Conservation (phyloP, 768 basidiomycete species). For the Suillus bovinus region DNA sequence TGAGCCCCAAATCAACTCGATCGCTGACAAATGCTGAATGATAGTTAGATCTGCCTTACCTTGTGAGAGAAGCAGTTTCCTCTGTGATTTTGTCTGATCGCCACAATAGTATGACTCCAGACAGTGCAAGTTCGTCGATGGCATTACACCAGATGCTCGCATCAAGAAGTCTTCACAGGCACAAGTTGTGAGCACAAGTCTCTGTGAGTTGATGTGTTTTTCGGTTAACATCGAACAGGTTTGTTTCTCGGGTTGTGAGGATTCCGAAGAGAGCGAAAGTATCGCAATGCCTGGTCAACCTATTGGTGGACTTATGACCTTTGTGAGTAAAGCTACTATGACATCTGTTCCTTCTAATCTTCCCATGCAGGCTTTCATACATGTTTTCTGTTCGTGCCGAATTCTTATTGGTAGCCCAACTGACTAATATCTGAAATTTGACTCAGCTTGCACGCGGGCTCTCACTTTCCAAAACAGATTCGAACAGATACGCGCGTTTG, state of each 20-base stretch:
- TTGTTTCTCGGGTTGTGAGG: slow-evolving; percentile 5
- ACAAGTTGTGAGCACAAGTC: background rate
- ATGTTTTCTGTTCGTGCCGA: slow-evolving; percentile 1
- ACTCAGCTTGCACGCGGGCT: background rate
- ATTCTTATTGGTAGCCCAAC: background rate
- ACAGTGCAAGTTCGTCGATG: background rate
- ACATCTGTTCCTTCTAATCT: background rate
- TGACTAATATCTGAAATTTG: background rate
- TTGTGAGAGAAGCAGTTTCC: background rate
- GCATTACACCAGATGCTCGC: background rate
- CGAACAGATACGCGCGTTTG: background rate
- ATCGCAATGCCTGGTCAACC: background rate
- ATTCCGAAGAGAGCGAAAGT: slow-evolving; percentile 3
- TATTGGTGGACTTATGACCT: slow-evolving; percentile 1
- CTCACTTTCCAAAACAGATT: background rate
- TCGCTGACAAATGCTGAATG: background rate
- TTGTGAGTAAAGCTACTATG: background rate
- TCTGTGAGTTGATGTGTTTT: background rate
- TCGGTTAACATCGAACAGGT: background rate
- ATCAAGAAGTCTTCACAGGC: background rate
- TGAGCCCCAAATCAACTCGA: background rate
- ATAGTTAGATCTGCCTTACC: slow-evolving; percentile 3
- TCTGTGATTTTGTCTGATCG: background rate
- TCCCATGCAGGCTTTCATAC: slow-evolving; percentile 2
- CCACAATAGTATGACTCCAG: background rate